Conservation (phyloP, 2,329 filamentous ascomycete genomes). For the Grosmannia penicillata region DNA sequence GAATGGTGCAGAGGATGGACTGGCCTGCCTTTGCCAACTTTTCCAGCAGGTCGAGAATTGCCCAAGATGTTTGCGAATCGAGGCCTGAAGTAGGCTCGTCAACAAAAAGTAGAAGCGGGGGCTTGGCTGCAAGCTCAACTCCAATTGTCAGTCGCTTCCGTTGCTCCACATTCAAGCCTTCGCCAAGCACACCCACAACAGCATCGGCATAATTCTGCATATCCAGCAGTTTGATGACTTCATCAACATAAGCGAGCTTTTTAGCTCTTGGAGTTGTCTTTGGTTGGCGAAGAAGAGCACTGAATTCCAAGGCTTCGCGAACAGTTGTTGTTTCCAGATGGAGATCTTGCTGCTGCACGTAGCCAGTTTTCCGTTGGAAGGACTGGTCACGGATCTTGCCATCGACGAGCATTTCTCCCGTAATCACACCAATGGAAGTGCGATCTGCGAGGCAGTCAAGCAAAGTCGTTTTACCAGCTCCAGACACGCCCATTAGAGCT, state of each 20-base stretch:
- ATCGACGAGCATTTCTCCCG: slow-evolving; percentile 62
- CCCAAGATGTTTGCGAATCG: slow-evolving; percentile 86
- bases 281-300: slow-evolving; percentile 72
- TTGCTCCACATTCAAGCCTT: slow-evolving; percentile 62
- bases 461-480: slow-evolving; percentile 83
- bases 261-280: slow-evolving; percentile 55
- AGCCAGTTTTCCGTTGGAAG: slow-evolving; percentile 84
- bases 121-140: slow-evolving; percentile 89
- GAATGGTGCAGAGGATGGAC: slow-evolving; percentile 16
- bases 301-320: slow-evolving; percentile 75
- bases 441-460: slow-evolving; percentile 75
- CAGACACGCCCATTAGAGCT: slow-evolving; percentile 79
- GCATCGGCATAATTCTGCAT: slow-evolving; percentile 86
- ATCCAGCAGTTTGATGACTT: slow-evolving; percentile 83
- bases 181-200: slow-evolving; percentile 76
- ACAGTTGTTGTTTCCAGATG: slow-evolving; percentile 75
- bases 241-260: slow-evolving; percentile 76
- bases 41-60: slow-evolving; percentile 61
- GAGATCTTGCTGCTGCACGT: slow-evolving; percentile 84
- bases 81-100: slow-evolving; percentile 91
- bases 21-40: slow-evolving; percentile 4
- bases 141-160: slow-evolving; percentile 68
- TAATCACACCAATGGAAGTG: slow-evolving; percentile 76
- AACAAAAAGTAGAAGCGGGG: slow-evolving; percentile 74
- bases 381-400: slow-evolving; percentile 56